Evolutionary conservation across 2,329 filamentous ascomycete species (phyloP).

Genomic region (Arachnopeziza araneosa): DNA sequence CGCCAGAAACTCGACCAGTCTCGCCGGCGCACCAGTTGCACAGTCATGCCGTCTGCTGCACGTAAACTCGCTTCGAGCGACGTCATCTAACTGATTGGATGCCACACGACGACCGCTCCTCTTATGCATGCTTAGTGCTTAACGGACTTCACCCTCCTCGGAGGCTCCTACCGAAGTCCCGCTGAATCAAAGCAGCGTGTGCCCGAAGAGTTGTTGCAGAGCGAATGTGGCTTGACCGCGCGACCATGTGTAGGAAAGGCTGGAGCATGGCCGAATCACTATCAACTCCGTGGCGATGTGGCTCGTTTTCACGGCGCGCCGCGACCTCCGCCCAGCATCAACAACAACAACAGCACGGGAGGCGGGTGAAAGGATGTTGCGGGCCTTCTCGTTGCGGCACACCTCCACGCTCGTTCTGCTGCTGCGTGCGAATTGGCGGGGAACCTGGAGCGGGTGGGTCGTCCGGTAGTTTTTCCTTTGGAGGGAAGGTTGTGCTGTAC

Average conservation of each 20-base stretch:
- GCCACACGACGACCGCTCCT: slow-evolving; percentile 10
- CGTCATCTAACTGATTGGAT: slow-evolving; percentile 6
- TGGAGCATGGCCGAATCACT: not conserved
- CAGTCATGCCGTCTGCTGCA: slow-evolving; percentile 6
- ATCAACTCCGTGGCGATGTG: not conserved
- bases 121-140: slow-evolving; percentile 14
- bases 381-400: not conserved
- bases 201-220: not conserved
- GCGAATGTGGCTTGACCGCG: not conserved
- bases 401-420: not conserved
- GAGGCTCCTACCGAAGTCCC: slow-evolving; percentile 19
- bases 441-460: not conserved
- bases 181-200: slow-evolving; percentile 9
- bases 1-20: not conserved
- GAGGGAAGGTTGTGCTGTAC: not conserved
- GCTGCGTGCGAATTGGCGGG: not conserved
- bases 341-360: not conserved
- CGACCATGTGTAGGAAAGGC: not conserved
- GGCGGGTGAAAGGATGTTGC: slow-evolving; percentile 6
- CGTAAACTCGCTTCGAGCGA: not conserved
- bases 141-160: slow-evolving; percentile 4
- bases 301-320: not conserved
- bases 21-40: slow-evolving; percentile 6
- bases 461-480: not conserved
- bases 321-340: not conserved